phyloP scores from a whole-genome alignment of 805 yeast genomes.

The Candida nemodendra region DNA sequence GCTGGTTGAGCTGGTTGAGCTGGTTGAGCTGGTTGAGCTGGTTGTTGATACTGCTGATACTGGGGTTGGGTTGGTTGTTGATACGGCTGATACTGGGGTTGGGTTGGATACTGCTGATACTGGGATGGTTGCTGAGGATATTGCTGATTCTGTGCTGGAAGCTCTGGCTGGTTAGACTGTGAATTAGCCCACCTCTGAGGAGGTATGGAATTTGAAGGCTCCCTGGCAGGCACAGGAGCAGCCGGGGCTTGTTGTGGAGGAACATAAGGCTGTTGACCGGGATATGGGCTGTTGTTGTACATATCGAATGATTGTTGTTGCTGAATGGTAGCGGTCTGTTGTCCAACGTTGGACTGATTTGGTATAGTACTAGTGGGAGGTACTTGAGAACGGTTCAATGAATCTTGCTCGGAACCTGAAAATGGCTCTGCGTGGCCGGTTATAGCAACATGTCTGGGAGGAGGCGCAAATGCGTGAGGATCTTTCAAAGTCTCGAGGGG shows the following conservation, averaged over 20 bases:
- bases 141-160: no score
- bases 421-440: slow-evolving; percentile 21
- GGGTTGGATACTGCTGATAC: slow-evolving; percentile 9
- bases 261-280: no score
- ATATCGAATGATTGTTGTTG: slow-evolving; percentile 12
- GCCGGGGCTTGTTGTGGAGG: no score
- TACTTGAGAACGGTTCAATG: no score
- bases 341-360: slow-evolving; percentile 9
- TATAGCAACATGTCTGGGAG: slow-evolving; percentile 26
- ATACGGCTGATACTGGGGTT: slow-evolving; percentile 4
- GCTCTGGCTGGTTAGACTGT: slow-evolving; percentile 8
- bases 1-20: slow-evolving; percentile 4
- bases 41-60: slow-evolving; percentile 8
- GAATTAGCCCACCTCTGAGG: no score
- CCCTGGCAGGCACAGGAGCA: not conserved
- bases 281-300: slow-evolving; percentile 4
- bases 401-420: no score
- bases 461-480: slow-evolving; percentile 37
- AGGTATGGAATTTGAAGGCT: no score
- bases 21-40: slow-evolving; percentile 2
- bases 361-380: no score
- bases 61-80: not conserved
- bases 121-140: slow-evolving; percentile 10
- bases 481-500: slow-evolving; percentile 25
- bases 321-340: slow-evolving; percentile 4